A percentile compares a stretch with the other conserved stretches of the same genome.
phyloP scores from a whole-genome alignment of 345 rosid genomes.

The Populus tremula region DNA sequence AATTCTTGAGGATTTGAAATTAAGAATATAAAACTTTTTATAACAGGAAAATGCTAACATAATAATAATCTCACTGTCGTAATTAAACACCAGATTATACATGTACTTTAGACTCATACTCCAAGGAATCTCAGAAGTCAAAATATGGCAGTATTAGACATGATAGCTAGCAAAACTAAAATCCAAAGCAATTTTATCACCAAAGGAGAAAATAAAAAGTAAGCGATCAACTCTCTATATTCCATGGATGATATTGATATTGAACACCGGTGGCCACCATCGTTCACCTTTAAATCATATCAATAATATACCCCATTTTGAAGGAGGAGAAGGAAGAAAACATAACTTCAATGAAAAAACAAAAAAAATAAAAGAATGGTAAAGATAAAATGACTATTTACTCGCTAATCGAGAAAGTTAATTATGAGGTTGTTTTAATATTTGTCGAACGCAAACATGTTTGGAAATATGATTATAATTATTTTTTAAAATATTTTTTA shows the following conservation, averaged over 20 bases:
- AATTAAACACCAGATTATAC: background rate
- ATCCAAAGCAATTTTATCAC: constrained; percentile 41
- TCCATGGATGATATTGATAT: constrained; percentile 10
- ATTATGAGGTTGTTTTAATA: background rate
- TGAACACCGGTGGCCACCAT: constrained; percentile 30
- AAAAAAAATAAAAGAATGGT: background rate
- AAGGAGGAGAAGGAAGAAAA: constrained; percentile 20
- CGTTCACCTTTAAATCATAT: constrained; percentile 39
- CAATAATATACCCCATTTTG: constrained; percentile 18
- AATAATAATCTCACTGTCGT: background rate
- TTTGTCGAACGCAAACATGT: too few species aligned
- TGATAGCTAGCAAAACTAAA: constrained; percentile 34
- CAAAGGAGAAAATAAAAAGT: too few species aligned
- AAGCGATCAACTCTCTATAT: constrained; percentile 3
- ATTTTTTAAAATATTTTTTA: too few species aligned
- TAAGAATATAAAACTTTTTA: background rate
- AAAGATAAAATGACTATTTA: background rate
- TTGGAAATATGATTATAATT: too few species aligned
- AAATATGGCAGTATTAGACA: constrained; percentile 43
- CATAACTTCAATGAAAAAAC: background rate
- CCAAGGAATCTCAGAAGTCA: constrained; percentile 27
- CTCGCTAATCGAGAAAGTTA: background rate
- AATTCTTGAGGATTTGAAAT: background rate
- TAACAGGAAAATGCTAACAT: background rate
- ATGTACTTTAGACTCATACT: constrained; percentile 11